Evolutionary conservation across 2,329 filamentous ascomycete genomes (phyloP).

Genomic region (Ceratocystis diversiconidia): DNA sequence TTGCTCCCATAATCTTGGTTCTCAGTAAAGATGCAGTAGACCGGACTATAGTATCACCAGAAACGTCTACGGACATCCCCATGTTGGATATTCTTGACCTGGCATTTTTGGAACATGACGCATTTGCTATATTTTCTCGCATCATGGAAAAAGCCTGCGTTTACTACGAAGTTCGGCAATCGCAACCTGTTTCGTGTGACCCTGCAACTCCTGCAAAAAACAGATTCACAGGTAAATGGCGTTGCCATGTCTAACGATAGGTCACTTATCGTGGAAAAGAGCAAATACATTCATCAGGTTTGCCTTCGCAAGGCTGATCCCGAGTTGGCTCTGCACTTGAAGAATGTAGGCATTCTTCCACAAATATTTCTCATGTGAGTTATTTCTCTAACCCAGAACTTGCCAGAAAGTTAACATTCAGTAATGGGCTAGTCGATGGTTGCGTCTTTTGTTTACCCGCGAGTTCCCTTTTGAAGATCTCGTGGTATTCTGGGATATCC

Average conservation of each 20-base stretch:
- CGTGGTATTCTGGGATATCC: conserved; percentile 73
- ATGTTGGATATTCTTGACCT: conserved; percentile 57
- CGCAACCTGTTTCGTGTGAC: not conserved
- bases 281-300: conserved; percentile 73
- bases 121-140: conserved; percentile 70
- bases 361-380: conserved; percentile 87
- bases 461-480: conserved; percentile 84
- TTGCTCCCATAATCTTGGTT: conserved; percentile 78
- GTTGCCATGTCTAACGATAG: conserved; percentile 21
- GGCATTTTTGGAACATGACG: conserved; percentile 72
- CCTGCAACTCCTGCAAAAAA: conserved; percentile 22
- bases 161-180: conserved; percentile 58
- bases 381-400: not conserved
- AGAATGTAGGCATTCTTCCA: conserved; percentile 74
- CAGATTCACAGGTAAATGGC: conserved; percentile 18
- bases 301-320: conserved; percentile 66
- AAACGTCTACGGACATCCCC: conserved; percentile 20
- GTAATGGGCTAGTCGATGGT: conserved; percentile 56
- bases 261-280: conserved; percentile 70
- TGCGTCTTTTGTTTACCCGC: conserved; percentile 78
- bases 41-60: conserved; percentile 20
- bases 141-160: conserved; percentile 77
- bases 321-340: conserved; percentile 68
- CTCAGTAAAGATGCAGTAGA: conserved; percentile 59
- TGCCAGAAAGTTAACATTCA: not conserved